These are phyloP conservation scores for Tulasnella calospora DNA, from an alignment of 768 basidiomycete genomes.

Conservation along the genomic window DNA sequence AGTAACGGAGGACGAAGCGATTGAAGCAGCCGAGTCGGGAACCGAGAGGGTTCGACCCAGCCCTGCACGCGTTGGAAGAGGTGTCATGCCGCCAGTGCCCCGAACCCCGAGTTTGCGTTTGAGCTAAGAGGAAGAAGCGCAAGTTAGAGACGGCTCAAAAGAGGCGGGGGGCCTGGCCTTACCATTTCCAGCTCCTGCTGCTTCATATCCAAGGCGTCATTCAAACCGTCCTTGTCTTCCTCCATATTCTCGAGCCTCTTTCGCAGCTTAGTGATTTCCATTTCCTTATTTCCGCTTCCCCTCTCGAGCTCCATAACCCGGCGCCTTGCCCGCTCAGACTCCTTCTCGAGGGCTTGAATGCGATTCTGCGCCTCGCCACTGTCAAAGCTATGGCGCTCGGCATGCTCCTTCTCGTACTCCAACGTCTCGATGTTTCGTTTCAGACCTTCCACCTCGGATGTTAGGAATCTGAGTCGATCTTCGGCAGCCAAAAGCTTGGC, in stretches of 20 bases:
- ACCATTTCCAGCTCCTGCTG: conserved; percentile 92
- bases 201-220: conserved; percentile 89
- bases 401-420: background rate
- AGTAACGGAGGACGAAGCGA: too few species aligned
- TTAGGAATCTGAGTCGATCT: background rate
- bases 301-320: conserved; percentile 54
- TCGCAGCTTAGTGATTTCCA: conserved; percentile 66
- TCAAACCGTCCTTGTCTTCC: conserved; percentile 76
- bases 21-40: too few species aligned
- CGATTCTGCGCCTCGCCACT: background rate
- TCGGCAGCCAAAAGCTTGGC: background rate
- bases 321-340: background rate
- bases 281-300: conserved; percentile 79
- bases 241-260: conserved; percentile 47
- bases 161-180: conserved; percentile 29
- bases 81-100: background rate
- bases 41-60: too few species aligned
- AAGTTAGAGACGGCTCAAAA: background rate
- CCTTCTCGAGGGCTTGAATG: conserved; percentile 1
- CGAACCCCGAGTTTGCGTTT: background rate
- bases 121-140: background rate
- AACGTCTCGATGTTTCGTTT: background rate
- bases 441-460: background rate
- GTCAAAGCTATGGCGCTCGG: background rate
- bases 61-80: too few species aligned